Percentiles rank a stretch among this genome's conserved stretches.
Evolutionary conservation across 2,329 filamentous ascomycete genomes (phyloP).

Genomic region (Beauveria rudraprayagi): DNA sequence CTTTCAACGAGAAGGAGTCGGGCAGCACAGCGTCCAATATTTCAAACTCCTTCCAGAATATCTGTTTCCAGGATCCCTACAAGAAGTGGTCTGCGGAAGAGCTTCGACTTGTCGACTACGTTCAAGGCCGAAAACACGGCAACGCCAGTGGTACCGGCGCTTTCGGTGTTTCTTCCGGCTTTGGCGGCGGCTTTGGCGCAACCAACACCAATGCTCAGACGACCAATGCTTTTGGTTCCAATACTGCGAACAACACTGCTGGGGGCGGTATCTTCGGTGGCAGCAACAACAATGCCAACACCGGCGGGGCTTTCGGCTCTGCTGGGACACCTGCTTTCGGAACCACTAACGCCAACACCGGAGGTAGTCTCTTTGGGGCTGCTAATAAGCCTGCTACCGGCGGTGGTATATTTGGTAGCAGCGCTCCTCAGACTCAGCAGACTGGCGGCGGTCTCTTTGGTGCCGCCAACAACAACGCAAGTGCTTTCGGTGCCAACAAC

Average conservation of each 20-base stretch:
- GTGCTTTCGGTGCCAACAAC: slow-evolving; percentile 19
- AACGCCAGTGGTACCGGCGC: slow-evolving; percentile 77
- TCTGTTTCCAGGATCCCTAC: slow-evolving; percentile 71
- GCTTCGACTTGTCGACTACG: slow-evolving; percentile 76
- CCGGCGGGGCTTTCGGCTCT: slow-evolving; percentile 16
- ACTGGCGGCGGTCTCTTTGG: slow-evolving; percentile 32
- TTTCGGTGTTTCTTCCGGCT: slow-evolving; percentile 58
- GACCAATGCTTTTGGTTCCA: slow-evolving; percentile 37
- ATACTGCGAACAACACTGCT: slow-evolving; percentile 20
- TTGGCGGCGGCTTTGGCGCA: slow-evolving; percentile 44
- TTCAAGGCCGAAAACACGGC: slow-evolving; percentile 74
- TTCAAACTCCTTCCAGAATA: slow-evolving; percentile 66
- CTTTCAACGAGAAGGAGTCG: slow-evolving; percentile 72
- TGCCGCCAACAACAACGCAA: slow-evolving; percentile 20
- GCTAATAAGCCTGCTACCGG: slow-evolving; percentile 22
- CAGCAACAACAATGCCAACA: slow-evolving; percentile 24
- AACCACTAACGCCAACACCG: slow-evolving; percentile 15
- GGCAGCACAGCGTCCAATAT: slow-evolving; percentile 35
- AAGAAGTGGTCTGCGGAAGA: slow-evolving; percentile 88
- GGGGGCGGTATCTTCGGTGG: slow-evolving; percentile 31
- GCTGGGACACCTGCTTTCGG: slow-evolving; percentile 29
- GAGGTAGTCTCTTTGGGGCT: slow-evolving; percentile 32
- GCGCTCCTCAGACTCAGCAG: slow-evolving; percentile 14
- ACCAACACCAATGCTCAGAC: slow-evolving; percentile 26
- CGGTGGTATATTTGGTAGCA: slow-evolving; percentile 30